Evolutionary conservation across 1,139 yeast species (phyloP).

Genomic region (Starmera stellimalicola): DNA sequence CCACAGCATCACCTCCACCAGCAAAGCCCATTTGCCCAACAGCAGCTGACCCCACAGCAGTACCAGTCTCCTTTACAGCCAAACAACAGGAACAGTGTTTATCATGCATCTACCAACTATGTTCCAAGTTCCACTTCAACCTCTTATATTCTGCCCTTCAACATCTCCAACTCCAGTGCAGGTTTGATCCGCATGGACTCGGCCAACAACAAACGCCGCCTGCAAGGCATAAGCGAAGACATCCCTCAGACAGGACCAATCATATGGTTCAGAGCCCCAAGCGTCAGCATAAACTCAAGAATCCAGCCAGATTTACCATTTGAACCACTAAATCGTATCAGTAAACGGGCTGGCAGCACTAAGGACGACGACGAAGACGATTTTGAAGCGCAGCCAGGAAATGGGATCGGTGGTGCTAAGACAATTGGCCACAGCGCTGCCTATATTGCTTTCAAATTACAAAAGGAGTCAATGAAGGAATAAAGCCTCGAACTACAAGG

Average conservation of each 20-base stretch:
- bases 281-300: constrained; percentile 47
- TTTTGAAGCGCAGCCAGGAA: constrained; percentile 13
- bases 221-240: constrained; percentile 12
- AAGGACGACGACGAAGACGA: constrained; percentile 10
- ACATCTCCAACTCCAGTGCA: constrained; percentile 9
- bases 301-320: constrained; percentile 23
- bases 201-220: constrained; percentile 20
- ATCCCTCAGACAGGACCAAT: constrained; percentile 31
- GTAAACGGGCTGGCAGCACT: constrained; percentile 6
- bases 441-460: constrained; percentile 58
- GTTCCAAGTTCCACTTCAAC: constrained; percentile 17
- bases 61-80: constrained; percentile 2
- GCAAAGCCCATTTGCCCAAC: constrained; percentile 9
- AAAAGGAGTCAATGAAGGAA: no score
- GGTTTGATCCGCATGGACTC: constrained; percentile 21
- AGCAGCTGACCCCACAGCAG: constrained; percentile 12
- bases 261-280: constrained; percentile 79
- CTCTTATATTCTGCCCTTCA: constrained; percentile 16
- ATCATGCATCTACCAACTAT: constrained; percentile 19
- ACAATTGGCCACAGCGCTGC: constrained; percentile 59
- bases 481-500: no score
- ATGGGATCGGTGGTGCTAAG: constrained; percentile 18
- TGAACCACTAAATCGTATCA: constrained; percentile 8
- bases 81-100: constrained; percentile 3
- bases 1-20: neutral